Conservation (phyloP, 495 filamentous ascomycete species). For the Xylaria cubensis region DNA sequence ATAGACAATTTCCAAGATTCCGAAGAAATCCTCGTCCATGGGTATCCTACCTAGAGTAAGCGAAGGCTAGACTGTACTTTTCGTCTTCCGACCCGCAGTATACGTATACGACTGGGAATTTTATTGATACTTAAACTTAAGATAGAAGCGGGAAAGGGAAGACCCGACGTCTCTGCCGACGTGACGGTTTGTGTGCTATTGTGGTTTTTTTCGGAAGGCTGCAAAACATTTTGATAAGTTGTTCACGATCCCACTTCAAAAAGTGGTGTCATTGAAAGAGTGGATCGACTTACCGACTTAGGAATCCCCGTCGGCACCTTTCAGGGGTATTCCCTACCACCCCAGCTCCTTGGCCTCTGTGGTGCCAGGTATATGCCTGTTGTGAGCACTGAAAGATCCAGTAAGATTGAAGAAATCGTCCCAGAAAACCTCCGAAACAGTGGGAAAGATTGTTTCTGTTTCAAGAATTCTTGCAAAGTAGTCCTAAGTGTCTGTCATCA, state of each 20-base stretch:
- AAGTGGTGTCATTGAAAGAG: not conserved
- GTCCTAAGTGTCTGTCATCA: not conserved
- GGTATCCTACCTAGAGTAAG: not conserved
- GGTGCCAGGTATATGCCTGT: conserved; percentile 12
- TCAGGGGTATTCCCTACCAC: conserved; percentile 12
- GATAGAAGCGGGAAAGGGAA: conserved; percentile 4
- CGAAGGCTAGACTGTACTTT: not conserved
- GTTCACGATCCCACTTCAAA: not conserved
- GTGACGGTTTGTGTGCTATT: not conserved
- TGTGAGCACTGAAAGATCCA: conserved; percentile 4
- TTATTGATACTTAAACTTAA: not conserved
- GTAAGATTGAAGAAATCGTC: conserved; percentile 11
- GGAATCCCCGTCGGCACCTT: not conserved
- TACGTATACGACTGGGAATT: not conserved
- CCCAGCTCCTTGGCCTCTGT: not conserved
- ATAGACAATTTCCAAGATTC: conserved; percentile 1
- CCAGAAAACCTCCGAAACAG: conserved; percentile 20
- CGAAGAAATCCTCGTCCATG: not conserved
- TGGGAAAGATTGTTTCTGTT: conserved; percentile 8
- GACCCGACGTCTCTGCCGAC: no score
- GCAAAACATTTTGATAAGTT: not conserved
- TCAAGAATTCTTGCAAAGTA: conserved; percentile 20
- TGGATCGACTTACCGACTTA: conserved; percentile 6
- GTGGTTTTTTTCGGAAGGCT: conserved; percentile 13
- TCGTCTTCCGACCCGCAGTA: not conserved